These are phyloP conservation scores for Cocos nucifera DNA, from an alignment of 176 grass and related monocot species.

Conservation along the genomic window DNA sequence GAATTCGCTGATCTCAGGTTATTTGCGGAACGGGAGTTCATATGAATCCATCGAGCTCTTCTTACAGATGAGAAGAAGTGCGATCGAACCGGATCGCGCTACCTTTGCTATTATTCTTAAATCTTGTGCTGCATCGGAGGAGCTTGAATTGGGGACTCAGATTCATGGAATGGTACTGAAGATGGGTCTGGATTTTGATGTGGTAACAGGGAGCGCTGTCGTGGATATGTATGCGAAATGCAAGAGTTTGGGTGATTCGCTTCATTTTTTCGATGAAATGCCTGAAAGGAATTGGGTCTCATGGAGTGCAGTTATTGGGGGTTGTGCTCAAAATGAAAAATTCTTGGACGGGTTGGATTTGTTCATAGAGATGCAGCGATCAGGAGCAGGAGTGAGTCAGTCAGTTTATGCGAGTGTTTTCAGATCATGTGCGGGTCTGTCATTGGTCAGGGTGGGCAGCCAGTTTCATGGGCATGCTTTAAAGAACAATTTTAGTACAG, in stretches of 20 bases:
- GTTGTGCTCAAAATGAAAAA: slow-evolving; percentile 53
- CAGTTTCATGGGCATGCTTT: slow-evolving; percentile 77
- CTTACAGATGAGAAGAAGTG: slow-evolving; percentile 35
- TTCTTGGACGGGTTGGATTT: slow-evolving; percentile 37
- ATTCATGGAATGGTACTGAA: slow-evolving; percentile 40
- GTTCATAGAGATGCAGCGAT: slow-evolving; percentile 70
- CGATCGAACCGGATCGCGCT: slow-evolving; percentile 28
- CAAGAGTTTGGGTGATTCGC: slow-evolving; percentile 37
- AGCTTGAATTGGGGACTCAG: slow-evolving; percentile 44
- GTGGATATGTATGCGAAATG: slow-evolving; percentile 89
- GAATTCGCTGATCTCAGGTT: slow-evolving; percentile 52
- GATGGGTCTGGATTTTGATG: slow-evolving; percentile 46
- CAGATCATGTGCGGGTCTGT: slow-evolving; percentile 46
- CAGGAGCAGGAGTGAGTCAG: slow-evolving; percentile 45
- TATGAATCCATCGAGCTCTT: slow-evolving; percentile 34
- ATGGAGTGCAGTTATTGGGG: slow-evolving; percentile 52
- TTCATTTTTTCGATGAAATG: slow-evolving; percentile 55
- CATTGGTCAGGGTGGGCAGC: slow-evolving; percentile 29
- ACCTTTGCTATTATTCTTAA: slow-evolving; percentile 61
- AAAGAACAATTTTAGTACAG: slow-evolving; percentile 53
- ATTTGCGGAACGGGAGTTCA: slow-evolving; percentile 27
- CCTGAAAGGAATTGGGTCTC: slow-evolving; percentile 67
- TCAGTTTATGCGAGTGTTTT: slow-evolving; percentile 77
- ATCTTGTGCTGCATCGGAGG: slow-evolving; percentile 34
- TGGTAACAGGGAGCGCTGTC: slow-evolving; percentile 40